Percentiles rank a stretch among this genome's conserved stretches.
phyloP scores from a whole-genome alignment of 257 asterid genomes.

The Primulina eburnea region DNA sequence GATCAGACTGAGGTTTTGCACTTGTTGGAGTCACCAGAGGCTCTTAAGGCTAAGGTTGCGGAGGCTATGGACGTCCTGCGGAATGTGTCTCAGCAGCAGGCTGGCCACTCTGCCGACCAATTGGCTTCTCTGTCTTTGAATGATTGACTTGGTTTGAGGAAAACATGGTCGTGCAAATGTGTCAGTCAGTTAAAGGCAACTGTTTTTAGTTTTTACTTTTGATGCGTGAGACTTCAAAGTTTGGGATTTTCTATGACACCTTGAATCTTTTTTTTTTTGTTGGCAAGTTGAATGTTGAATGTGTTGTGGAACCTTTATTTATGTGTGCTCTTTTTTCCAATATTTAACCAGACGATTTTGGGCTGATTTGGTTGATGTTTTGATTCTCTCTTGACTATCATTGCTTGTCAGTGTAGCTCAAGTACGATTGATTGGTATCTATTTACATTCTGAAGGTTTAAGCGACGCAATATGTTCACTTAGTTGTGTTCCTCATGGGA shows the following conservation, averaged over 20 bases:
- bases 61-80: slow-evolving; percentile 60
- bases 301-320: neutral
- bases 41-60: slow-evolving; percentile 55
- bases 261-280: neutral
- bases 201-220: neutral
- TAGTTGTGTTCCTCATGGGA: too few relatives aligned
- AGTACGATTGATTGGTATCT: neutral
- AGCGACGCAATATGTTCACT: neutral
- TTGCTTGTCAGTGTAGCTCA: neutral
- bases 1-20: slow-evolving; percentile 61
- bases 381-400: too few relatives aligned
- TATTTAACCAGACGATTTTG: neutral
- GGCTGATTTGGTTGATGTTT: neutral
- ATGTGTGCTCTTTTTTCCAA: neutral
- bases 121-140: slow-evolving; percentile 45
- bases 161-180: neutral
- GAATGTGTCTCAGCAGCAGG: slow-evolving; percentile 50
- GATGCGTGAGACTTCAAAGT: neutral
- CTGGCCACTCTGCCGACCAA: slow-evolving; percentile 37
- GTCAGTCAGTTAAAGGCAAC: neutral
- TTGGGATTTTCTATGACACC: neutral
- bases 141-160: neutral
- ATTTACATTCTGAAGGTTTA: neutral
- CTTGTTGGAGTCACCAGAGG: slow-evolving; percentile 58
- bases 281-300: neutral